A percentile compares a stretch with the other conserved stretches of the same genome.
Evolutionary conservation across 805 yeast genomes (phyloP).

Genomic region (Yamadazyma scolyti): DNA sequence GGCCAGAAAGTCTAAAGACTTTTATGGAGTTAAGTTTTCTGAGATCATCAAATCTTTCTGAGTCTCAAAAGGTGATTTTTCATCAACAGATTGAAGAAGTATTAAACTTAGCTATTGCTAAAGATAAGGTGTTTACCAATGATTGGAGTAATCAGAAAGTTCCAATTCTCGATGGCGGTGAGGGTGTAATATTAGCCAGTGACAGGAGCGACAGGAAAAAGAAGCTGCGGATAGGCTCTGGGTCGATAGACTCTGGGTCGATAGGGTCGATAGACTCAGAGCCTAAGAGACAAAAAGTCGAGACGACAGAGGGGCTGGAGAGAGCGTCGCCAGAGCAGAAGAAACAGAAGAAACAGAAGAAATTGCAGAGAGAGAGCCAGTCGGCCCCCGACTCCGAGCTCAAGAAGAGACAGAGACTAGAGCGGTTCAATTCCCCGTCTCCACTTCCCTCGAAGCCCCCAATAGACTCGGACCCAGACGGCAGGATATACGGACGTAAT

Average conservation of each 20-base stretch:
- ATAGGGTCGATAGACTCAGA: too few species aligned
- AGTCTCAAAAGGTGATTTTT: constrained; percentile 33
- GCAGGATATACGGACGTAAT: constrained; percentile 55
- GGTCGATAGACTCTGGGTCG: too few species aligned
- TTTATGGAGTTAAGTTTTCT: constrained; percentile 49
- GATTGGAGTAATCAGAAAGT: constrained; percentile 53
- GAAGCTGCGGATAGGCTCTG: too few species aligned
- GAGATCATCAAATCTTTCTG: constrained; percentile 30
- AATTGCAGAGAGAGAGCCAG: too few species aligned
- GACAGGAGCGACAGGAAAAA: not conserved
- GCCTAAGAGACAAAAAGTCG: not conserved
- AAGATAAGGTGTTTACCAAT: constrained; percentile 41
- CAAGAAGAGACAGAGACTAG: constrained; percentile 41
- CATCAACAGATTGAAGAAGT: constrained; percentile 48
- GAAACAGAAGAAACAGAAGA: too few species aligned
- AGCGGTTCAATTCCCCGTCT: constrained; percentile 41
- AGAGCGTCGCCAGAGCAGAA: not conserved
- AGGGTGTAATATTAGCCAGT: not conserved
- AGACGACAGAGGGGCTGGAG: not conserved
- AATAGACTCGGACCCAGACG: constrained; percentile 14
- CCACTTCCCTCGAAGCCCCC: constrained; percentile 1
- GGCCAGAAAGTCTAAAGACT: constrained; percentile 55
- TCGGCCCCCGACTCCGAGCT: constrained; percentile 22
- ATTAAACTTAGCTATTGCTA: constrained; percentile 45
- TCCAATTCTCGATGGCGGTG: constrained; percentile 36